Evolutionary conservation across 2,329 filamentous ascomycete genomes (phyloP), one percentile per base, ranked within the genome.

Genomic region (Calonectria hongkongensis): DNA sequence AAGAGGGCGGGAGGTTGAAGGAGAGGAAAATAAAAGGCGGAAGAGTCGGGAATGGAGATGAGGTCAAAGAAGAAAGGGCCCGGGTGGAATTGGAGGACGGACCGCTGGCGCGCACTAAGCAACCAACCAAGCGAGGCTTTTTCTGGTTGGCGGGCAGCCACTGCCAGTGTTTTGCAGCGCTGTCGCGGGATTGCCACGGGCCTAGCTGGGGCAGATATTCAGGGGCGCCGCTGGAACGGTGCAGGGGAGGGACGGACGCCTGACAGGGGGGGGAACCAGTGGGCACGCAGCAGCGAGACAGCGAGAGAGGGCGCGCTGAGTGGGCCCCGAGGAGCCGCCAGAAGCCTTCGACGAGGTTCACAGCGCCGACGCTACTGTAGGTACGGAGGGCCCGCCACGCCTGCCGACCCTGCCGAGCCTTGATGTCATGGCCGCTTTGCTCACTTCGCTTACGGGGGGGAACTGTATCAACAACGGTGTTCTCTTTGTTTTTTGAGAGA

Each of bases 101-200:
- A 63, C n/a, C n/a, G 25, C 43, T 18, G 6, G 18, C 18, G 21
- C 45, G 41, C 33, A 43, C 41, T 21, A 39, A 47, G 50, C n/a
- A 51, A 47, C 78, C 78, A 79, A 76, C 74, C 76, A 76, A 71
- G 47, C 72, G 68, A 73, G 67, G 72, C 71, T 72, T 77, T 72
- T 77, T 76, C 70, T 54, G 50, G 50, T 28, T 28, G 50, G 50
- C 27, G 50, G 50, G 12, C 58, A 63, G 58, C 58, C 58, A 63
- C 58, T 63, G 58, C 39, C 39, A 30, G 58, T 45, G 58, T 63
- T 63, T 10, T 63, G 58, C 63, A 66, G 33, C 33, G 62, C 33
- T 65, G 28, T 21, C 3, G 30, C 33, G 54, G 54, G 54, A 58
- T 58, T 48, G 45, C 43, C 43, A 54, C 63, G 47, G 63, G 58